Evolutionary conservation across 2,329 filamentous ascomycete species (phyloP), one percentile per base, ranked within the genome.

Genomic region (Parastagonospora nodorum): DNA sequence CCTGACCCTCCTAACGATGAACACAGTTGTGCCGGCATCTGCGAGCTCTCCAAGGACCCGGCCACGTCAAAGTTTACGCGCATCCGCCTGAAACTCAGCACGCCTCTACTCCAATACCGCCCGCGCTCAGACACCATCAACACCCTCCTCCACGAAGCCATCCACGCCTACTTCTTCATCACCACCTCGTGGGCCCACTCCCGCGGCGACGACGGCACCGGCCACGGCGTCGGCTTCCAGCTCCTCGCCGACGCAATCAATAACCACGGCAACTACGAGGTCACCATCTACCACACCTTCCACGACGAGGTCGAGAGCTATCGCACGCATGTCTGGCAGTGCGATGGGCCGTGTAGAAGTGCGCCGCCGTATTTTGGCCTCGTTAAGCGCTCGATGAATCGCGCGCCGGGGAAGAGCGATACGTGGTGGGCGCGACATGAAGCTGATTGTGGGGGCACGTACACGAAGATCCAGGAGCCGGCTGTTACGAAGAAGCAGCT

Each of bases 131-230:
- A 78, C 55, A 74, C 73, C 1, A 63, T 78, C 50, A 75, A 78
- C 50, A 78, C 76, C 1, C 61, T 78, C 15, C 63, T 78, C 2
- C 76, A 78, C 50, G 76, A 78, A 51, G 68, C 72, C 2, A 77
- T 78, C 14, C 76, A 78, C 42, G 76, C 75, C 24, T 78, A 78
- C 55, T 77, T 78, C 64, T 78, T 78, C 62, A 63, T 78, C 32
- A 77, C 73, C 11, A 76, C 74, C 2, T 75, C 74, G 8, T 77
- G 74, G 74, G 61, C 52, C 41, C 74, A 78, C 49, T 71, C 71
- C 8, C 70, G 76, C 6, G 73, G 73, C 9, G 75, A 77, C 29
- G 69, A 74, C 45, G 73, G 74, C 0, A 76, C 75, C 12, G 76
- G 76, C 0, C 76, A 78, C 49, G 76, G 76, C 1, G 53, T 53